Evolutionary conservation across 2,329 filamentous ascomycete genomes (phyloP), one percentile per base, ranked within the genome.

Genomic region (Colletotrichum abscissum): DNA sequence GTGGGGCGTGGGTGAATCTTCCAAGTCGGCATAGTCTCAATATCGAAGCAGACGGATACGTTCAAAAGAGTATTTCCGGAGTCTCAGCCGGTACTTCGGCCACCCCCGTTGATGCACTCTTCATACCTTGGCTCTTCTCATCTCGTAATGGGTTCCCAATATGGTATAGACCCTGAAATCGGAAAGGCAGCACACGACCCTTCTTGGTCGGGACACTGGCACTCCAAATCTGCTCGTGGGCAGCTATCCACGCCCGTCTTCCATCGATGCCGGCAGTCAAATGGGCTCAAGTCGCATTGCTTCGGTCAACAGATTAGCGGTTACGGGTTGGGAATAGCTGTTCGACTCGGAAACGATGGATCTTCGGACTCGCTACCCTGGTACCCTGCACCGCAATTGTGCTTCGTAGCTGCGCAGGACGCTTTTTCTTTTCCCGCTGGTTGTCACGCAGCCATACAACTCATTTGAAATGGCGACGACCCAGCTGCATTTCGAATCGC

Each of bases 141-240:
- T 69, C 62, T 73, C 73, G 73, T 63, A 73, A 73, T 69, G 33
- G 49, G 46, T 66, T 74, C 49, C 65, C 59, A 19, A 55, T 64
- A 19, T 19, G 69, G 64, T 42, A 62, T 63, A 59, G 57, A 24
- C 35, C n/a, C 59, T 63, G 42, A 30, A 56, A 56, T 19, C 66
- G 70, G 66, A 56, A 70, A 57, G 42, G 59, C 52, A 58, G 63
- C 46, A 63, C 54, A 62, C 58, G 62, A 67, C 67, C n/a, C 26
- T 62, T 33, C 35, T 52, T 28, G 62, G 56, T 22, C 9, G 30
- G 35, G 33, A 30, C 56, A 64, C 26, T 49, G 19, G 30, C 56
- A 69, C n/a, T 26, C 33, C 16, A 14, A 30, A n/a, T 11, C 2
- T n/a, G 14, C 14, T 22, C 33, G 59, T 26, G 19, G 19, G 42